Evolutionary conservation across 192 early-diverging fungal species (phyloP), one percentile per base, ranked within the genome.

Genomic region (Phycomyces nitens): DNA sequence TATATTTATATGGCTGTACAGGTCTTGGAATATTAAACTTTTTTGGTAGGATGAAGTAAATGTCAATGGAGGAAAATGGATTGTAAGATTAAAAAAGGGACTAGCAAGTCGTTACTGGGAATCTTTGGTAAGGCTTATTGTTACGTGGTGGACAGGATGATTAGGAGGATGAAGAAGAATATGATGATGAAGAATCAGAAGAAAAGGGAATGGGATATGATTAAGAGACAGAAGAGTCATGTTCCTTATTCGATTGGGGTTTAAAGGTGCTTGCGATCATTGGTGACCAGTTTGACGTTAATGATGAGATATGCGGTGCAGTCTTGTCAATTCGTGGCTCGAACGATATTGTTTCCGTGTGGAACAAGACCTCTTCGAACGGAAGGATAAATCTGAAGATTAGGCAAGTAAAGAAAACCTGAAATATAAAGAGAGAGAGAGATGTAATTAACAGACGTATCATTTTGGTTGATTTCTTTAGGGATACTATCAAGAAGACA

Each of bases 11-110:
- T 60, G 34, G 39, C n/a, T 44, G 49, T 58, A 50, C 12, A 18
- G 11, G 44, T n/a, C 3, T n/a, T n/a, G 12, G 44, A 47, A 18
- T 14, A 18, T 47, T 47, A 18, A n/a, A 3, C 3, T 47, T 47
- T 2, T 18, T 41, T 54, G 12, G 20, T 49, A 80, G 81, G 95
- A 97, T 63, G 71, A 81, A 3, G 79, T 75, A 34, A 94, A 95
- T 64, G 81, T 91, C 50, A 84, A 84, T 58, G 96, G 96, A 42
- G 96, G 96, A 51, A 96, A 96, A 66, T 98, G 96, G 96, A 98
- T 96, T 72, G 85, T 94, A 10, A 74, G 95, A 55, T 70, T 98
- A 57, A 92, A 89, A 68, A 98, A 98, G 76, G 95, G 95, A 6
- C 76, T 98, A 9, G 88, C 95, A 22, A 86, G 88, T 53, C 79